A percentile compares a stretch with the other conserved stretches of the same genome.
phyloP scores from a whole-genome alignment of 768 basidiomycete genomes.

The Mycena capillaripes region DNA sequence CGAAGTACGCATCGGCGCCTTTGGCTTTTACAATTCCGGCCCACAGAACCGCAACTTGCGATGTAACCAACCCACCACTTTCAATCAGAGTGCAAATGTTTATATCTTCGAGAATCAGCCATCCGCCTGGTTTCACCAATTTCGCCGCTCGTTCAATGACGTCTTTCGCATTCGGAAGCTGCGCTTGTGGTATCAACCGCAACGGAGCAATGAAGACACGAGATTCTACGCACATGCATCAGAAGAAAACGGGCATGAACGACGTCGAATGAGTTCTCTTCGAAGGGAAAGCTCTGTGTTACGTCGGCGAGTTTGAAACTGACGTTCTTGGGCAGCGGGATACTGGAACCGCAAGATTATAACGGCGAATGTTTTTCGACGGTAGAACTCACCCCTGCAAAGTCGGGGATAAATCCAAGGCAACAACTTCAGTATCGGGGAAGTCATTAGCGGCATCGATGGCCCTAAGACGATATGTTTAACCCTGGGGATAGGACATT shows the following conservation, averaged over 20 bases:
- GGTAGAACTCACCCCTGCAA: not conserved
- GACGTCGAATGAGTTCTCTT: conserved; percentile 1
- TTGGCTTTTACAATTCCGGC: not conserved
- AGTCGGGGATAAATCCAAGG: not conserved
- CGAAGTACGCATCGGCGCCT: conserved; percentile 11
- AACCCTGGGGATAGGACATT: not conserved
- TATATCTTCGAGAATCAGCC: conserved; percentile 10
- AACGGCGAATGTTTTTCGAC: not conserved
- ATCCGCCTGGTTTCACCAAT: conserved; percentile 25
- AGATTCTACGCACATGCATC: conserved; percentile 1
- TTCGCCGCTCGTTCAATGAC: not conserved
- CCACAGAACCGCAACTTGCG: not conserved
- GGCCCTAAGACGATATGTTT: not conserved
- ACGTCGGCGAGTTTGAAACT: conserved; percentile 1
- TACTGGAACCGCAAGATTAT: not conserved
- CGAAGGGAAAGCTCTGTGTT: not conserved
- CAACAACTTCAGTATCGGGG: conserved; percentile 10
- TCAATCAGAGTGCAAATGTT: not conserved
- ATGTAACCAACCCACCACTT: not conserved
- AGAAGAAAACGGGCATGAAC: conserved; percentile 9
- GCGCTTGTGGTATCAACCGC: not conserved
- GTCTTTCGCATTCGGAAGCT: conserved; percentile 3
- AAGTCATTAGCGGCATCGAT: conserved; percentile 16
- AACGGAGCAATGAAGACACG: not conserved
- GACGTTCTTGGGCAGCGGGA: conserved; percentile 9